A percentile compares a stretch with the other conserved stretches of the same genome.
phyloP scores from a whole-genome alignment of 176 grass and related monocot species.

The Paspalum notatum region DNA sequence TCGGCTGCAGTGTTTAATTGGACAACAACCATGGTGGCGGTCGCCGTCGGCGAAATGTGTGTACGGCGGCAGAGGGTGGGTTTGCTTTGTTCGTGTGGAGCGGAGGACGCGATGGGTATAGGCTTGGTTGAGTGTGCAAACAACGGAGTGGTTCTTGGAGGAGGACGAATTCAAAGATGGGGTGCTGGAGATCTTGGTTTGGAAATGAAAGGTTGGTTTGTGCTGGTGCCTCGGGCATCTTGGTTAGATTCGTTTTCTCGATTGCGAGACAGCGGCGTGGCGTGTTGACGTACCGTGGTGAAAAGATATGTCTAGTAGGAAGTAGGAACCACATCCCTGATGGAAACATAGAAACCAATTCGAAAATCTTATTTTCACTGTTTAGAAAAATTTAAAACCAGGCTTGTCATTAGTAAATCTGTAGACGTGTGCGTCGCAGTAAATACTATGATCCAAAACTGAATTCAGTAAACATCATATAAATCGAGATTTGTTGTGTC shows the following conservation, averaged over 20 bases:
- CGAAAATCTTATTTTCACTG: too few relatives aligned
- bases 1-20: neutral
- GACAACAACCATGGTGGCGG: neutral
- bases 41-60: neutral
- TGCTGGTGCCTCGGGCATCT: neutral
- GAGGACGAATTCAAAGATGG: slow-evolving; percentile 11
- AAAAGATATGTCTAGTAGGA: too few relatives aligned
- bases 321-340: too few relatives aligned
- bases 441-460: too few relatives aligned
- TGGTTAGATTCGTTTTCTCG: neutral
- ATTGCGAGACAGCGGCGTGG: too few relatives aligned
- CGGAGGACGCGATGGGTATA: neutral
- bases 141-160: neutral
- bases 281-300: too few relatives aligned
- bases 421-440: too few relatives aligned
- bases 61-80: neutral
- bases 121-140: neutral
- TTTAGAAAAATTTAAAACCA: too few relatives aligned
- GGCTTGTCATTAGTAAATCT: too few relatives aligned
- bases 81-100: neutral
- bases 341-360: too few relatives aligned
- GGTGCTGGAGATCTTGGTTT: neutral
- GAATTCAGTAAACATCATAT: too few relatives aligned
- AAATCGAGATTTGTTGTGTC: too few relatives aligned
- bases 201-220: neutral